Conservation (phyloP, 2,329 filamentous ascomycete species). For the Fusarium fujikuroi region DNA sequence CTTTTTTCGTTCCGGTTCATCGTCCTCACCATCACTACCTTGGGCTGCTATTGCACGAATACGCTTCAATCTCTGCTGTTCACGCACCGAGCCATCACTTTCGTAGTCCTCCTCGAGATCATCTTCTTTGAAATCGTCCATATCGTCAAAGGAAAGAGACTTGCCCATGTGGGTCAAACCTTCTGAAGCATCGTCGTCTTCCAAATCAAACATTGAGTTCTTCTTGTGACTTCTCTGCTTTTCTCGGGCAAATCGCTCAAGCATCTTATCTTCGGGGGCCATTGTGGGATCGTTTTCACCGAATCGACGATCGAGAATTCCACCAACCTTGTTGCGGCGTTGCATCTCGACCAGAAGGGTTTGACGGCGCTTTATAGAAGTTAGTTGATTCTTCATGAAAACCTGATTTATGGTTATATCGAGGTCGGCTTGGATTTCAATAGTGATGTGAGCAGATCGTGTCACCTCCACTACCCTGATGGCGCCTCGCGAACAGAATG, state of each 20-base stretch:
- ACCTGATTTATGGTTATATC: neutral
- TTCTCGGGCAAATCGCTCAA: conserved; percentile 89
- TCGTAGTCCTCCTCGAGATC: conserved; percentile 73
- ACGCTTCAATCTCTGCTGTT: conserved; percentile 66
- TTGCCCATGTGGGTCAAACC: conserved; percentile 86
- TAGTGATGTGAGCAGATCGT: neutral
- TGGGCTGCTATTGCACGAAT: conserved; percentile 59
- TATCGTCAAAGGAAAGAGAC: conserved; percentile 71
- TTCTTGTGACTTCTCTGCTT: conserved; percentile 83
- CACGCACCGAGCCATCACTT: conserved; percentile 65
- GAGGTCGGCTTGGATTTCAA: neutral
- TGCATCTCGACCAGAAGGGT: conserved; percentile 93
- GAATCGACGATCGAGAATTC: conserved; percentile 91
- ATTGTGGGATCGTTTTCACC: conserved; percentile 95
- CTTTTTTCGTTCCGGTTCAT: conserved; percentile 85
- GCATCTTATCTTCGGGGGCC: conserved; percentile 91
- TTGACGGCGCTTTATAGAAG: conserved; percentile 69
- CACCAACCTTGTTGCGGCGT: conserved; percentile 87
- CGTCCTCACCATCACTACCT: conserved; percentile 61
- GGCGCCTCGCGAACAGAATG: neutral
- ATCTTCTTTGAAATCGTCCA: conserved; percentile 83
- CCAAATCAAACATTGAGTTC: conserved; percentile 86
- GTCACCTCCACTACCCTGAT: neutral
- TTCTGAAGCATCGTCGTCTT: conserved; percentile 73
- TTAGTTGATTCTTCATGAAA: conserved; percentile 17